Percentiles rank a stretch among this genome's conserved stretches.
Conservation (phyloP, 1,284 basidiomycete genomes). For the Inonotus obliquus region DNA sequence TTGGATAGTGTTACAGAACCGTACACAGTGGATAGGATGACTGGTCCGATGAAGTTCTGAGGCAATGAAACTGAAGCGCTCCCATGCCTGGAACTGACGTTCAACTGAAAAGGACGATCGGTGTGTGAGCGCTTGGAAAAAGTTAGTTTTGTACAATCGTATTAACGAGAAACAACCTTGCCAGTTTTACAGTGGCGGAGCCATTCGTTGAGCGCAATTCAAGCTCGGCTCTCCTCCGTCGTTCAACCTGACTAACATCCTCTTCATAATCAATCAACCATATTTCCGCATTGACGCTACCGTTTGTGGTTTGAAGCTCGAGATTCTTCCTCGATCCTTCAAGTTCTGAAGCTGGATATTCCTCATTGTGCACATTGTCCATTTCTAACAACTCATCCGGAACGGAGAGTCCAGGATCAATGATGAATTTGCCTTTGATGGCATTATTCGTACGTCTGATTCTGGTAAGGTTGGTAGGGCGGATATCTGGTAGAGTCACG, state of each 20-base stretch:
- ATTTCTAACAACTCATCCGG: constrained; percentile 8
- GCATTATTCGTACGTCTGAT: constrained; percentile 3
- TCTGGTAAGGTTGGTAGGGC: constrained; percentile 2
- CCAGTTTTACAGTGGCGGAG: not conserved
- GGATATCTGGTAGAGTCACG: not conserved
- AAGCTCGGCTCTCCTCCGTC: not conserved
- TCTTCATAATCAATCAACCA: not conserved
- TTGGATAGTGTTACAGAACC: not conserved
- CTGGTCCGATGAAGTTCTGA: not conserved
- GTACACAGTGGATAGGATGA: not conserved
- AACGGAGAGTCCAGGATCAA: constrained; percentile 12
- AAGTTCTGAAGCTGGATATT: not conserved
- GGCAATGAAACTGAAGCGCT: not conserved
- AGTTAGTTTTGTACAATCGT: not conserved
- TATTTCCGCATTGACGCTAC: not conserved
- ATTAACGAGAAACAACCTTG: not conserved
- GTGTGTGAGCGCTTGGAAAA: not conserved
- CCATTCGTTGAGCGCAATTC: not conserved
- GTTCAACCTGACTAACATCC: not conserved
- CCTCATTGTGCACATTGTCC: not conserved
- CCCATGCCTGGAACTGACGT: not conserved
- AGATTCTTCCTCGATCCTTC: constrained; percentile 3
- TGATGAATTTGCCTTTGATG: constrained; percentile 12
- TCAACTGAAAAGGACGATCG: not conserved
- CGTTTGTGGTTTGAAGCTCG: not conserved